Percentiles rank a stretch among this genome's conserved stretches.
Evolutionary conservation across 164 flowering plant genomes (phyloP).

Genomic region (Dillenia turbinata): DNA sequence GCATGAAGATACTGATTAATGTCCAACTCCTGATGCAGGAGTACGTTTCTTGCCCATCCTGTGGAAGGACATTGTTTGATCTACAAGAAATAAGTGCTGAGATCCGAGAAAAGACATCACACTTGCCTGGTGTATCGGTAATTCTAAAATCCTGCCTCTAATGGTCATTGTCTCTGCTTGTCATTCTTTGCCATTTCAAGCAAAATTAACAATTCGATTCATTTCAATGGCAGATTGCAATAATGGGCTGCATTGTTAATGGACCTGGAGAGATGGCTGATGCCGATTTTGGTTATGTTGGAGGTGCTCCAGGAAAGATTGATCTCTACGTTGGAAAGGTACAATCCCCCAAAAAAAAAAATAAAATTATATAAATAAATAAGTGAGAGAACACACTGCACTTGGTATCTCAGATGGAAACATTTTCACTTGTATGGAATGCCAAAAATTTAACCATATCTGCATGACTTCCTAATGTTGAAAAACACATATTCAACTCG

Average conservation of each 20-base stretch:
- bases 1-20: background rate
- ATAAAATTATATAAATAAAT: background rate
- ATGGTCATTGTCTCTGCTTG: background rate
- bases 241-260: conserved; percentile 99
- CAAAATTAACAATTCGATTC: background rate
- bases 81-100: conserved; percentile 96
- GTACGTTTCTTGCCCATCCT: conserved; percentile 98
- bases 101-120: conserved; percentile 91
- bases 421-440: background rate
- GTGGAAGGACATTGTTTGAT: conserved; percentile 94
- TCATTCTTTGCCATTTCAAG: background rate
- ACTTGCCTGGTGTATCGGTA: conserved; percentile 98
- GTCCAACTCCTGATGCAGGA: conserved; percentile 48
- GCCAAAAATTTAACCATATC: background rate
- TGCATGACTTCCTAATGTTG: too few relatives aligned
- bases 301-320: conserved; percentile 97
- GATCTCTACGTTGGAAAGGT: conserved; percentile 99
- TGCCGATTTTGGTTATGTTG: conserved; percentile 98
- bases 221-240: conserved; percentile 67
- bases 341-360: conserved; percentile 4
- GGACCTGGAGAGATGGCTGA: conserved; percentile 99
- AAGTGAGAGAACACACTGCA: background rate
- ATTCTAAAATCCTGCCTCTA: conserved; percentile 7
- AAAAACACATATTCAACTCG: too few relatives aligned
- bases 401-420: background rate